Evolutionary conservation across 768 basidiomycete species (phyloP).

Genomic region (Phlebiopsis flavidoalba): DNA sequence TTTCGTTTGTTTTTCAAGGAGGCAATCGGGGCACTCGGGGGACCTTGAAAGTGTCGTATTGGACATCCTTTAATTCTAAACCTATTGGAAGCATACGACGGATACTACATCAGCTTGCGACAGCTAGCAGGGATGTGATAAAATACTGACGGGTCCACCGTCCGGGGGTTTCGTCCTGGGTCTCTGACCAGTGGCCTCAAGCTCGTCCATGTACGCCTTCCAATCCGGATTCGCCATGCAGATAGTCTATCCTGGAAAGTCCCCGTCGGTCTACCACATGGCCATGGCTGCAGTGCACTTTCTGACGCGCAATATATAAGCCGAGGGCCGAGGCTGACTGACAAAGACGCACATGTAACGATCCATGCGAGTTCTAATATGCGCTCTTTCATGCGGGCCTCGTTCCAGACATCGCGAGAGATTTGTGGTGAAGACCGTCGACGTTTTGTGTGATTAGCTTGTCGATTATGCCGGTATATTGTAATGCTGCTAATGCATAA

Average conservation of each 20-base stretch:
- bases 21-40: constrained; percentile 74
- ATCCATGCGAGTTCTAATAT: constrained; percentile 89
- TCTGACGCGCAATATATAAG: constrained; percentile 33
- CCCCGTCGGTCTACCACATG: constrained; percentile 63
- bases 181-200: constrained; percentile 50
- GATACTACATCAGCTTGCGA: too few species aligned
- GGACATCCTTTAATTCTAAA: constrained; percentile 75
- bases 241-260: constrained; percentile 74
- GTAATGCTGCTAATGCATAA: constrained; percentile 78
- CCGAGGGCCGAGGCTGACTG: not conserved
- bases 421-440: constrained; percentile 91
- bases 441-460: constrained; percentile 85
- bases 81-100: constrained; percentile 45
- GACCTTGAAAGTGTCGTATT: constrained; percentile 73
- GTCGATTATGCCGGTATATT: constrained; percentile 56
- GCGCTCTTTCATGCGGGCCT: constrained; percentile 28
- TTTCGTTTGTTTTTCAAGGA: constrained; percentile 50
- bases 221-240: constrained; percentile 71
- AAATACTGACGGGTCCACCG: constrained; percentile 35
- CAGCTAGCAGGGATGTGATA: not conserved
- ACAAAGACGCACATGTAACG: constrained; percentile 56
- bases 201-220: constrained; percentile 62
- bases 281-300: constrained; percentile 71
- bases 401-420: constrained; percentile 44
- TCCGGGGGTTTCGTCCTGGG: constrained; percentile 89